Base-by-base conservation (phyloP, 2,329 filamentous ascomycete genomes). In the Pseudopyrenochaeta lycopersici region DNA sequence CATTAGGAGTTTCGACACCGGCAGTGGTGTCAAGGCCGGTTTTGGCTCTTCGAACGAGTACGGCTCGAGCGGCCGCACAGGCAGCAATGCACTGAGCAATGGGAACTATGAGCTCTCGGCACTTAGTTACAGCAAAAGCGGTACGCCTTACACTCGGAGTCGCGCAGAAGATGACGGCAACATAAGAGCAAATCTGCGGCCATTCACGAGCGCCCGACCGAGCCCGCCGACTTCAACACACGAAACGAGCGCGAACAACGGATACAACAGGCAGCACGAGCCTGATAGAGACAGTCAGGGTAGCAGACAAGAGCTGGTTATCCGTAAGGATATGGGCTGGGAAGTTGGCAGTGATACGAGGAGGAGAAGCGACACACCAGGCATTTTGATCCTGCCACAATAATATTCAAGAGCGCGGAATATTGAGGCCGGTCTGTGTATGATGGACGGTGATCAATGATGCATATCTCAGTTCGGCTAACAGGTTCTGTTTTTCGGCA, bases 281-380 rank as follows among this genome's bases (percentile, higher is more conserved):
- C 49, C 54, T 2, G 56, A 67, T 14, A 46, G 54, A 3, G 51
- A 31, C 5, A 69, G 64, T 15, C 47, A 65, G n/a, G 56, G 47
- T 12, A 67, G 63, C n/a, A 62, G 53, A 3, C 63, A 67, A 32
- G 64, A 68, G 45, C 41, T 69, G 15, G 55, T 69, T 21, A 69
- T 69, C 20, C 50, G 64, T 7, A 57, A 60, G 32, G 64, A 69
- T 17, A 54, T 66, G 15, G 42, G 55, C 2, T 68, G 50, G 36
- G 59, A 64, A n/a, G 63, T 68, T 29, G 27, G 40, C 9, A 42
- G 40, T 30, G 40, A 42, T 42, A n/a, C 23, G n/a, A 42, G 40
- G 15, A 14, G 40, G 23, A 14, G 27, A 42, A 42, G 40, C 17
- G 23, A 42, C 23, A 27, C 23, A 15, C 40, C 40, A 10, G 40